These are phyloP conservation scores for Amanita muscaria DNA, from an alignment of 768 basidiomycete species.

Conservation along the genomic window DNA sequence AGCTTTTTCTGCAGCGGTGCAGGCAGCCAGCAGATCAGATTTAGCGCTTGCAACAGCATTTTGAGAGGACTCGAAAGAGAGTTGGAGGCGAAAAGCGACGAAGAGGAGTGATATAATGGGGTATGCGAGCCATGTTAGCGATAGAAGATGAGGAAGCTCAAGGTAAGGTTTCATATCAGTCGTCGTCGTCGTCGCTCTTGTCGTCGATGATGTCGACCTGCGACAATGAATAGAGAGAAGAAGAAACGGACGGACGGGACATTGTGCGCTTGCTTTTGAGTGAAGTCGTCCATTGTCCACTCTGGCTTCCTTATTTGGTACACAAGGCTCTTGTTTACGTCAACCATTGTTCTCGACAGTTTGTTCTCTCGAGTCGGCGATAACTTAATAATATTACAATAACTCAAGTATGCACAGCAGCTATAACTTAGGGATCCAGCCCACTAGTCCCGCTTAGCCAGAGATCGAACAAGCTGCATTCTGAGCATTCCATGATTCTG, in stretches of 20 bases:
- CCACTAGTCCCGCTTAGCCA: no score
- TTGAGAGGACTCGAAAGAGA: conserved; percentile 64
- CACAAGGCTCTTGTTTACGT: conserved; percentile 1
- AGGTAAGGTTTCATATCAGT: conserved; percentile 71
- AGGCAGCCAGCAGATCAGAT: conserved; percentile 69
- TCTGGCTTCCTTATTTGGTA: not conserved
- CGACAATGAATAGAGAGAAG: conserved; percentile 28
- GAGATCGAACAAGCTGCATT: no score
- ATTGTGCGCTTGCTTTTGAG: conserved; percentile 1
- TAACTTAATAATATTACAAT: not conserved
- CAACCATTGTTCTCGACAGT: no score
- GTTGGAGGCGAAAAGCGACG: conserved; percentile 72
- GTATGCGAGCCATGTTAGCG: conserved; percentile 86
- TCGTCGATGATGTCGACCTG: conserved; percentile 48
- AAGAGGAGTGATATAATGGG: conserved; percentile 85
- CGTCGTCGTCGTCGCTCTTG: conserved; percentile 25
- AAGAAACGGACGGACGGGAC: conserved; percentile 15
- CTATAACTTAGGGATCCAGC: no score
- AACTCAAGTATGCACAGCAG: no score
- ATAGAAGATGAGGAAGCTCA: conserved; percentile 71
- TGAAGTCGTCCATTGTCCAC: not conserved
- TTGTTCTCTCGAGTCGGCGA: not conserved
- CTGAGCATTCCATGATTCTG: no score
- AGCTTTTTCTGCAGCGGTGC: conserved; percentile 76
- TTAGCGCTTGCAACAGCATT: conserved; percentile 63